These are phyloP conservation scores for Mucor velutinosus DNA, from an alignment of 371 early-diverging fungal genomes.

Conservation along the genomic window DNA sequence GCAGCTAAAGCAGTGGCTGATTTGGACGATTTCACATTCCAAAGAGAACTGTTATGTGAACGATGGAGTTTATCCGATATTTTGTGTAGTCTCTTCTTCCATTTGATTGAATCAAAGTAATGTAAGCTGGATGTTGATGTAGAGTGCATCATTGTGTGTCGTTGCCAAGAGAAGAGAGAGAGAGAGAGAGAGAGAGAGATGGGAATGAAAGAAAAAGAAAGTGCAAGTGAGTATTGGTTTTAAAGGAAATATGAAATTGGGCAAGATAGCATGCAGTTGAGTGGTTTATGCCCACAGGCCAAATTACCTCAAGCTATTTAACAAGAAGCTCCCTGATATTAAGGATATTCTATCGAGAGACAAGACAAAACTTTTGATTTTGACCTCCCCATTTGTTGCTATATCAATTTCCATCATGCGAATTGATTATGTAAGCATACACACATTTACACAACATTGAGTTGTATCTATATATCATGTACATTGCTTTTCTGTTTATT, in stretches of 20 bases:
- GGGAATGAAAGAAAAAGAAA: slow-evolving; percentile 5
- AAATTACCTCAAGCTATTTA: slow-evolving; percentile 25
- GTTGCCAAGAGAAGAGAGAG: neutral
- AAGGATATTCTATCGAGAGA: neutral
- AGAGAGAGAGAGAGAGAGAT: neutral
- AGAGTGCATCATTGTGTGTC: neutral
- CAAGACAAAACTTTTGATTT: neutral
- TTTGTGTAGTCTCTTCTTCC: slow-evolving; percentile 18
- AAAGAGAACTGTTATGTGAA: slow-evolving; percentile 4
- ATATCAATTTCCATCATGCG: neutral
- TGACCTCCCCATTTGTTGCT: neutral
- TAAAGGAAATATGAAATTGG: slow-evolving; percentile 8
- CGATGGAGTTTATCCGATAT: slow-evolving; percentile 19
- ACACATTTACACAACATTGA: neutral
- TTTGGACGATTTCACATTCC: slow-evolving; percentile 13
- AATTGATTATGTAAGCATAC: neutral
- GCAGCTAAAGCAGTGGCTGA: slow-evolving; percentile 30
- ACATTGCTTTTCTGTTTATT: neutral
- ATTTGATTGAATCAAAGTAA: slow-evolving; percentile 20
- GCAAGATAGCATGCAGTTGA: slow-evolving; percentile 28
- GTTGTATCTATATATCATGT: neutral
- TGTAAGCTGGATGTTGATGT: neutral
- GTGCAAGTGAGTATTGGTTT: neutral
- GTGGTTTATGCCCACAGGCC: slow-evolving; percentile 31
- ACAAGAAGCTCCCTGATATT: neutral